Evolutionary conservation across 73 alveolate species (phyloP).

Genomic region (Uronychia setigera): DNA sequence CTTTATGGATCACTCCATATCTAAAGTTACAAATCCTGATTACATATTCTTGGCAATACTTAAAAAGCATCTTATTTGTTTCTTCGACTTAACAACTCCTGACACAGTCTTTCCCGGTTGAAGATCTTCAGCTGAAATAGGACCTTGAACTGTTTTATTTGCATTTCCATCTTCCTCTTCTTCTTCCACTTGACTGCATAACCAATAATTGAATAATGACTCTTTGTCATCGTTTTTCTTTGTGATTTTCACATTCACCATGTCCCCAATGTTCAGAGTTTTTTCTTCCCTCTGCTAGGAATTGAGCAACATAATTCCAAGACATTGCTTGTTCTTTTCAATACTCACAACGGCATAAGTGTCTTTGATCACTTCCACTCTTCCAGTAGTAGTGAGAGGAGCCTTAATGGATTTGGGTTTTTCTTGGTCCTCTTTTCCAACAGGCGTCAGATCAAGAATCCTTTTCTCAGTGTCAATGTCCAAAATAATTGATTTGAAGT

Average conservation of each 20-base stretch:
- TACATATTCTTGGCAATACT: not conserved
- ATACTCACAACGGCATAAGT: not conserved
- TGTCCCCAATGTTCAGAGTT: not conserved
- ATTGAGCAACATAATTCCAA: not conserved
- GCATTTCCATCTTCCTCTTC: not conserved
- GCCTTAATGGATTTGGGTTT: not conserved
- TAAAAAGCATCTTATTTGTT: not conserved
- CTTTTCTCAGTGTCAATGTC: slow-evolving; percentile 40
- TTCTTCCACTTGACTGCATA: not conserved
- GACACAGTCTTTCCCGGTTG: not conserved
- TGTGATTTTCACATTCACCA: not conserved
- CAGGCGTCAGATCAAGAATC: slow-evolving; percentile 19
- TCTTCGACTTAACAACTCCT: not conserved
- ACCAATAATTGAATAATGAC: not conserved
- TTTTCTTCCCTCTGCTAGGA: not conserved
- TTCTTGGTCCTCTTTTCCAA: not conserved
- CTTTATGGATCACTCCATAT: not conserved
- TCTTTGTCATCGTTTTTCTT: not conserved
- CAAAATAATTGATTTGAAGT: slow-evolving; percentile 21
- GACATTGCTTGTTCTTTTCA: not conserved
- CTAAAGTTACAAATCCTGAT: not conserved
- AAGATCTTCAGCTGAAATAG: not conserved
- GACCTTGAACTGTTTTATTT: not conserved
- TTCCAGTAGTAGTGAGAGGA: not conserved
- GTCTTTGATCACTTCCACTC: not conserved